Percentiles rank a stretch among this genome's conserved stretches.
These are phyloP conservation scores for Pseudogymnoascus sp. DNA, from an alignment of 2,329 filamentous ascomycete species.

Conservation along the genomic window DNA sequence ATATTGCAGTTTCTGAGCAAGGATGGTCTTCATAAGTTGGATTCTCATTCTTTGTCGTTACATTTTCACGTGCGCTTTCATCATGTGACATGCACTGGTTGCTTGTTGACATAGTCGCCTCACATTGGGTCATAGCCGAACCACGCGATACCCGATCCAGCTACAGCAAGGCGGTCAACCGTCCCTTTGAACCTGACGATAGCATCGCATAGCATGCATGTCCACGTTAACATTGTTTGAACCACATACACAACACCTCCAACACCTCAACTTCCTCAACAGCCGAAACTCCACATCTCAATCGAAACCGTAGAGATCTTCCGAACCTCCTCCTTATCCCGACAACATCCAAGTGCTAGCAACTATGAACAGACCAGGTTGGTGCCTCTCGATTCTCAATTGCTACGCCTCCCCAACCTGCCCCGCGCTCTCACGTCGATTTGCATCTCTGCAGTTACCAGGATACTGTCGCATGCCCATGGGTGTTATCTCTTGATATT, in stretches of 20 bases:
- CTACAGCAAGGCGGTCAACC: slow-evolving; percentile 5
- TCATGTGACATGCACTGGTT: background rate
- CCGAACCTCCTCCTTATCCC: background rate
- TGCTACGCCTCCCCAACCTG: background rate
- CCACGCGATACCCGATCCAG: slow-evolving; percentile 5
- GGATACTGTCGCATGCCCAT: background rate
- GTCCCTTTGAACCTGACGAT: slow-evolving; percentile 5
- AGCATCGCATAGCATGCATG: slow-evolving; percentile 5
- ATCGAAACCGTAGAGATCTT: background rate
- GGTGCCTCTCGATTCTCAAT: background rate
- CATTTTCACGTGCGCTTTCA: background rate
- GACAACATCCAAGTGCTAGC: background rate
- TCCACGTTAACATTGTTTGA: slow-evolving; percentile 1
- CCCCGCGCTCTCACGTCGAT: background rate
- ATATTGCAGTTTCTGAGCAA: background rate
- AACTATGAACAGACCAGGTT: slow-evolving; percentile 2
- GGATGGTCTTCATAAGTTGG: background rate
- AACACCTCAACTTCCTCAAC: background rate
- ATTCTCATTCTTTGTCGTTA: background rate
- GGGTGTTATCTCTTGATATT: background rate
- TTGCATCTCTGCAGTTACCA: background rate
- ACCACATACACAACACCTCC: background rate
- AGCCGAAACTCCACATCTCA: background rate
- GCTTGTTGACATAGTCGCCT: background rate
- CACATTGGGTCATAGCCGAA: slow-evolving; percentile 1